Conservation (phyloP, 345 rosid genomes). For the Boechera stricta region DNA sequence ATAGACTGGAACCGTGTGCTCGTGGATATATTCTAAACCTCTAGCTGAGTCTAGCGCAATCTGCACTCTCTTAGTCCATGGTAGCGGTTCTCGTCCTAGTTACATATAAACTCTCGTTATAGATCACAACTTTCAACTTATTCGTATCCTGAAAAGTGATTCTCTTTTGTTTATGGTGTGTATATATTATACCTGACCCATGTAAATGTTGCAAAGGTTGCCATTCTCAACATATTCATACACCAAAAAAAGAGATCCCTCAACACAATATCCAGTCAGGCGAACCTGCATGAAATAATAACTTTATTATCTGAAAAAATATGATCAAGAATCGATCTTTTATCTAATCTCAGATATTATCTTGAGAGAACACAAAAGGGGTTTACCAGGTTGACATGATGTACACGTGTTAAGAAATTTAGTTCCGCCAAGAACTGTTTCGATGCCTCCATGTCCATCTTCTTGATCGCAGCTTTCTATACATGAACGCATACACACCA, state of each 20-base stretch:
- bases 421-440: conserved; percentile 92
- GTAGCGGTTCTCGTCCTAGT: conserved; percentile 74
- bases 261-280: conserved; percentile 90
- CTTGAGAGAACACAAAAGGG: conserved; percentile 21
- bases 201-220: conserved; percentile 90
- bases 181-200: conserved; percentile 61
- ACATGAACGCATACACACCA: background rate
- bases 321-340: background rate
- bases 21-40: conserved; percentile 97
- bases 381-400: conserved; percentile 92
- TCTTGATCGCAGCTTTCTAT: conserved; percentile 98
- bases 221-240: conserved; percentile 94
- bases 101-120: conserved; percentile 16
- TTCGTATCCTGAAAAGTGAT: background rate
- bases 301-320: background rate
- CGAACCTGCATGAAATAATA: conserved; percentile 60
- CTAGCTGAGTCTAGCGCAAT: conserved; percentile 97
- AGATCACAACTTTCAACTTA: background rate
- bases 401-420: conserved; percentile 88
- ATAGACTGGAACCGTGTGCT: conserved; percentile 95
- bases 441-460: conserved; percentile 97
- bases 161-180: background rate
- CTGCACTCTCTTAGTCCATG: conserved; percentile 89
- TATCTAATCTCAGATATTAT: background rate
- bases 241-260: conserved; percentile 87